Conservation (phyloP, 345 rosid species). For the Mangifera indica region DNA sequence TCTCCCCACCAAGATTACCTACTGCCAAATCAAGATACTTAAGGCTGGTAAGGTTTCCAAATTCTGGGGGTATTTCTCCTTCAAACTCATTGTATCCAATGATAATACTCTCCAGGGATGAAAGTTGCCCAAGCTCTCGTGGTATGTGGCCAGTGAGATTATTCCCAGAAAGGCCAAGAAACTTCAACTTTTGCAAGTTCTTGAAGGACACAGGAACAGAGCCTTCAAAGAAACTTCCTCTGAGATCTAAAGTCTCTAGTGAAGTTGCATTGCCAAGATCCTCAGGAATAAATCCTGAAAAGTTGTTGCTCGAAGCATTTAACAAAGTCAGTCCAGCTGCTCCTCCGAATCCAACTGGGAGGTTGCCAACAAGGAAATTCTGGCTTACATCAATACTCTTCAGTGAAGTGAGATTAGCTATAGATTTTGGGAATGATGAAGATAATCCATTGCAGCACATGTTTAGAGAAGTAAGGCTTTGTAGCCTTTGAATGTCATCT, state of each 20-base stretch:
- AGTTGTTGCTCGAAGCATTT: constrained; percentile 84
- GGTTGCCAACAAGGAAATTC: constrained; percentile 56
- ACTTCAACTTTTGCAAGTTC: constrained; percentile 68
- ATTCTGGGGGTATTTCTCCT: constrained; percentile 66
- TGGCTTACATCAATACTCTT: constrained; percentile 66
- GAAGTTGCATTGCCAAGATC: constrained; percentile 65
- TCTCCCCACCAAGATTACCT: constrained; percentile 65
- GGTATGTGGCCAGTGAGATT: constrained; percentile 83
- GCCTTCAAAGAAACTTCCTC: constrained; percentile 86
- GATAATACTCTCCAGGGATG: constrained; percentile 74
- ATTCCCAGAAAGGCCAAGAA: constrained; percentile 86
- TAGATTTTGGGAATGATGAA: constrained; percentile 42
- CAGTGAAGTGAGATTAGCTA: constrained; percentile 52
- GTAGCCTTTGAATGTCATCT: constrained; percentile 50
- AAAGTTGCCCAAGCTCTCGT: constrained; percentile 62
- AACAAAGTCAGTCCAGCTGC: constrained; percentile 51
- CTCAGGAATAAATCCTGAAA: constrained; percentile 67
- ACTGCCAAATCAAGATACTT: constrained; percentile 79
- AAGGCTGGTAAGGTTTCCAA: constrained; percentile 70
- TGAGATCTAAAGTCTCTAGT: constrained; percentile 72
- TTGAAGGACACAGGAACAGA: constrained; percentile 61
- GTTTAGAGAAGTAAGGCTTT: constrained; percentile 60
- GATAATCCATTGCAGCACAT: constrained; percentile 69
- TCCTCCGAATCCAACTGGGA: constrained; percentile 54
- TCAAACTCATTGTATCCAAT: constrained; percentile 83